These are phyloP conservation scores for Pythium oligandrum DNA, from an alignment of 352 stramenopile genomes.

Conservation along the genomic window DNA sequence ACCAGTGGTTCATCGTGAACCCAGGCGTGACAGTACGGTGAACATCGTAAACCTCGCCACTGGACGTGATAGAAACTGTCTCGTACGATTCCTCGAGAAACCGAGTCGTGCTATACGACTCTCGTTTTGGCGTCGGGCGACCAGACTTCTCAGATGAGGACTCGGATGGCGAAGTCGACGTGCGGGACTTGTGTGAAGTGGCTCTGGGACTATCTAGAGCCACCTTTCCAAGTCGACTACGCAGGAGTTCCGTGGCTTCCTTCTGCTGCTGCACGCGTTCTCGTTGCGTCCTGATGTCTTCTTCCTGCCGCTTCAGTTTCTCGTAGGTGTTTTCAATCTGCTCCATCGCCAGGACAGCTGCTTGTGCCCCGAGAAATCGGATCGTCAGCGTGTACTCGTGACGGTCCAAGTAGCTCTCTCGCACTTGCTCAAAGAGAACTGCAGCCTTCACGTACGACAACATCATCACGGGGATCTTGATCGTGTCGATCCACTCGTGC, in stretches of 20 bases:
- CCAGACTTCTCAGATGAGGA: slow-evolving; percentile 1
- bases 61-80: slow-evolving; percentile 13
- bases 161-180: neutral
- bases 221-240: slow-evolving; percentile 36
- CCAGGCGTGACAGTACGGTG: neutral
- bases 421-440: slow-evolving; percentile 48
- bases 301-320: slow-evolving; percentile 19
- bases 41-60: slow-evolving; percentile 1
- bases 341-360: slow-evolving; percentile 44
- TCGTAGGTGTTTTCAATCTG: slow-evolving; percentile 29
- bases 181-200: too few species aligned
- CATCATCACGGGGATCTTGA: slow-evolving; percentile 65
- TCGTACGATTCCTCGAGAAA: slow-evolving; percentile 9
- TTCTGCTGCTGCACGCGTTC: slow-evolving; percentile 41
- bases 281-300: slow-evolving; percentile 19
- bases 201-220: neutral
- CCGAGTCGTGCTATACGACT: neutral
- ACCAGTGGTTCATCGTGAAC: slow-evolving; percentile 36
- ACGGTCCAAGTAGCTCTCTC: slow-evolving; percentile 39
- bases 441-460: slow-evolving; percentile 35
- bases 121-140: neutral
- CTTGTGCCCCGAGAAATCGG: slow-evolving; percentile 50
- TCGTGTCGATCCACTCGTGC: slow-evolving; percentile 18
- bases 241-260: slow-evolving; percentile 46
- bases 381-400: slow-evolving; percentile 39